Evolutionary conservation across 129 eudicot genomes (phyloP), one percentile per base, ranked within the genome.

Genomic region (Helianthus tuberosus): DNA sequence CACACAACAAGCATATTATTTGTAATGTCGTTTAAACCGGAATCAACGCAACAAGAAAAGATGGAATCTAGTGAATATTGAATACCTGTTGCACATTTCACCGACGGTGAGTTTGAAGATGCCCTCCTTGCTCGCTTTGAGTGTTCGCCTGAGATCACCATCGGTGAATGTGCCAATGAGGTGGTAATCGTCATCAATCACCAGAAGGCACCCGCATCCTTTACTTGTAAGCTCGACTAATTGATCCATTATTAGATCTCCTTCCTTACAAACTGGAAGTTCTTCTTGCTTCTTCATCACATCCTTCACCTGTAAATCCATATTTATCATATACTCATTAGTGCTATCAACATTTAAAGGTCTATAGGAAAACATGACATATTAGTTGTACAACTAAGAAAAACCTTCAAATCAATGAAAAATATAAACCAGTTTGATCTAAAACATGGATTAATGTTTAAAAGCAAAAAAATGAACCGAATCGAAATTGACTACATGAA

Each of bases 161-260:
- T 94, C 99, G 8, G 99, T 94, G 41, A 94, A 94, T 20, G 99
- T 94, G 16, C 99, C 99, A 0, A 94, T 80, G 47, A 94, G 86
- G 64, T 86, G 93, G 75, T 83, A 72, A 8, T 82, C 82, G 25
- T 94, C 91, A 50, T 89, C 91, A 57, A 91, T 75, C 17, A 94
- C 93, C 62, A 94, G 96, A 63, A 94, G 97, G 48, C 99, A 94
- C 15, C 99, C 99, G 49, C 99, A 94, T 23, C 97, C 99, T 88
- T 91, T 91, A 55, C 97, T 88, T 11, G 96, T 88, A 54, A 94
- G 82, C 89, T 94, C 97, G 12, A 94, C 96, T 9, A 94, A 84
- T 70, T 90, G 99, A 80, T 94, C 97, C 99, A 94, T 94, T 79
- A 94, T 94, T 50, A 90, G 61, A 64, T 94, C 97, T 35, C 85